Evolutionary conservation across 805 yeast genomes (phyloP).

Genomic region (Starmerella gropengiesseri): DNA sequence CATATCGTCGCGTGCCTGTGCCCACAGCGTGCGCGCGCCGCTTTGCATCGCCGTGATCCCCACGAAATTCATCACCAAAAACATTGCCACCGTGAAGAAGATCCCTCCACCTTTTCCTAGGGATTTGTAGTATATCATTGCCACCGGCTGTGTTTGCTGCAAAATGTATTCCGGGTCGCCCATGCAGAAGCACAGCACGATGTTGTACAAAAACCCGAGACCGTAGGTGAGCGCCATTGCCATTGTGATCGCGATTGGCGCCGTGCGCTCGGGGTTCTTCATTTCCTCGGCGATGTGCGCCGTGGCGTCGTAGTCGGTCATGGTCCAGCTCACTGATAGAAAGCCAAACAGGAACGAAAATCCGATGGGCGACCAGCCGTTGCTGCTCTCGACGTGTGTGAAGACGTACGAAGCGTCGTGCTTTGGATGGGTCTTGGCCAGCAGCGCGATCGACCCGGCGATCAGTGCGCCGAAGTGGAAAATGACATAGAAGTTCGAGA

Average conservation of each 20-base stretch:
- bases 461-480: constrained; percentile 40
- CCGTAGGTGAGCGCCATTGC: constrained; percentile 31
- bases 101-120: constrained; percentile 56
- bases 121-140: constrained; percentile 51
- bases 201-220: constrained; percentile 27
- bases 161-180: constrained; percentile 23
- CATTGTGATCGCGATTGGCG: constrained; percentile 49
- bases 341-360: constrained; percentile 50
- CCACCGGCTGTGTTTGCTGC: constrained; percentile 40
- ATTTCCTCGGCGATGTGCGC: constrained; percentile 64
- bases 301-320: constrained; percentile 67
- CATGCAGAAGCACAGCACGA: constrained; percentile 28
- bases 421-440: constrained; percentile 42
- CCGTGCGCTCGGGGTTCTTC: constrained; percentile 42
- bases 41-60: constrained; percentile 54
- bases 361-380: constrained; percentile 44
- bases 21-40: constrained; percentile 60
- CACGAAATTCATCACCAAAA: constrained; percentile 54
- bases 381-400: constrained; percentile 35
- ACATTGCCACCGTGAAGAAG: constrained; percentile 48
- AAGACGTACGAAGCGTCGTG: constrained; percentile 40
- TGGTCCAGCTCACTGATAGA: constrained; percentile 35
- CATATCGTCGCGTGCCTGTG: constrained; percentile 66
- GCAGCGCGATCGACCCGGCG: constrained; percentile 41
- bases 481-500: constrained; percentile 43